Conservation (phyloP, 2,329 filamentous ascomycete genomes). For the Paramyrothecium sp. region DNA sequence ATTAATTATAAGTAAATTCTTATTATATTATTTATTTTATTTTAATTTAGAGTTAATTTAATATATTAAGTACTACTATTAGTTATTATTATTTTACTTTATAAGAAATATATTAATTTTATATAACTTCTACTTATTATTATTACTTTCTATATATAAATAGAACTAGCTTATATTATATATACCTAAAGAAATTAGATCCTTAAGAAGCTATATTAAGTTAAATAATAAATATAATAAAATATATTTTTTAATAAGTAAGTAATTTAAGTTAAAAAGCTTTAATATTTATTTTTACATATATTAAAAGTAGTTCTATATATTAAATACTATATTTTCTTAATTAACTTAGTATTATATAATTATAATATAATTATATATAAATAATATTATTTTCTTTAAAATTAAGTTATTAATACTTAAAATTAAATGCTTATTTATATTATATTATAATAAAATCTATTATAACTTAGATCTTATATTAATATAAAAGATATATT, state of each 20-base stretch:
- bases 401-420: neutral
- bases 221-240: neutral
- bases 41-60: constrained; percentile 1
- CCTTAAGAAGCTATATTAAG: no score
- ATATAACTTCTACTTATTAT: neutral
- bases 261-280: neutral
- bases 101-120: neutral
- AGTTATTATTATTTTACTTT: neutral
- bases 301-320: neutral
- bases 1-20: neutral
- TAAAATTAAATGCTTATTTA: neutral
- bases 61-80: neutral
- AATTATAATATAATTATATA: neutral
- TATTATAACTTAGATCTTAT: no score
- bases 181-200: no score
- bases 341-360: neutral
- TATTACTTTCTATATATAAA: neutral
- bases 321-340: neutral
- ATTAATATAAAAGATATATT: no score
- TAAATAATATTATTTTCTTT: neutral
- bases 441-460: no score
- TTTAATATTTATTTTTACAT: neutral
- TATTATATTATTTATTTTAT: neutral
- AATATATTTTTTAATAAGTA: neutral
- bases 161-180: constrained; percentile 3